These are phyloP conservation scores for Botrytis hyacinthi DNA, from an alignment of 2,329 filamentous ascomycete genomes.

Conservation along the genomic window DNA sequence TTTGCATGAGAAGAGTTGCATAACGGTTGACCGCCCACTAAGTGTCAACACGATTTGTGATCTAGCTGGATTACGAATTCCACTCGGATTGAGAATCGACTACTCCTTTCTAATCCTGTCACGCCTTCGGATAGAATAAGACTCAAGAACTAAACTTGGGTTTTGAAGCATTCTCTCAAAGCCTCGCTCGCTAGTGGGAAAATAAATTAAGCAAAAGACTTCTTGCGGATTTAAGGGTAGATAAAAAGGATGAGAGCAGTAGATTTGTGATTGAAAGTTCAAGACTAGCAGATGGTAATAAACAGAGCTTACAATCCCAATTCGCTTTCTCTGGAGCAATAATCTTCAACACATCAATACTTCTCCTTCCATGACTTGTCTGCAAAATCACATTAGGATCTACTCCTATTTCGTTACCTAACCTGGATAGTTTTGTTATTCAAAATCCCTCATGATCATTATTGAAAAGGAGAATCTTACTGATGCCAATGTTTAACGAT, in stretches of 20 bases:
- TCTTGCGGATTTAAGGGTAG: not conserved
- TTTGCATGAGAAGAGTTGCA: not conserved
- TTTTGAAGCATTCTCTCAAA: not conserved
- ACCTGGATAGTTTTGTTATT: slow-evolving; percentile 46
- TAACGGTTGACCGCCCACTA: accelerated
- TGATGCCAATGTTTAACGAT: slow-evolving; percentile 75
- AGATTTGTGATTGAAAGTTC: not conserved
- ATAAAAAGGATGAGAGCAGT: not conserved
- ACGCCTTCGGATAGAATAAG: not conserved
- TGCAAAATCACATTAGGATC: slow-evolving; percentile 81
- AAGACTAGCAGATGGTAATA: slow-evolving; percentile 31
- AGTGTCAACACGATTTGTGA: accelerated
- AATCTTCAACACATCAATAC: slow-evolving; percentile 79
- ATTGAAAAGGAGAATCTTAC: slow-evolving; percentile 24
- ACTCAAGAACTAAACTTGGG: not conserved
- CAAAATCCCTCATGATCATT: not conserved
- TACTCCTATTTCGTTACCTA: slow-evolving; percentile 79
- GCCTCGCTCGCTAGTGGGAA: not conserved
- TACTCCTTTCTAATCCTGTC: accelerated
- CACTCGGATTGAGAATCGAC: not conserved
- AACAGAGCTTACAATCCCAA: slow-evolving; percentile 72
- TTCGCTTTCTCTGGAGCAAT: slow-evolving; percentile 83
- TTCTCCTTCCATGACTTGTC: slow-evolving; percentile 86
- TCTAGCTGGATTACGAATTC: not conserved
- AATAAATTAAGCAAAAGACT: not conserved